Conservation (phyloP, 2,329 filamentous ascomycete species). For the Teratosphaeria gauchensis region DNA sequence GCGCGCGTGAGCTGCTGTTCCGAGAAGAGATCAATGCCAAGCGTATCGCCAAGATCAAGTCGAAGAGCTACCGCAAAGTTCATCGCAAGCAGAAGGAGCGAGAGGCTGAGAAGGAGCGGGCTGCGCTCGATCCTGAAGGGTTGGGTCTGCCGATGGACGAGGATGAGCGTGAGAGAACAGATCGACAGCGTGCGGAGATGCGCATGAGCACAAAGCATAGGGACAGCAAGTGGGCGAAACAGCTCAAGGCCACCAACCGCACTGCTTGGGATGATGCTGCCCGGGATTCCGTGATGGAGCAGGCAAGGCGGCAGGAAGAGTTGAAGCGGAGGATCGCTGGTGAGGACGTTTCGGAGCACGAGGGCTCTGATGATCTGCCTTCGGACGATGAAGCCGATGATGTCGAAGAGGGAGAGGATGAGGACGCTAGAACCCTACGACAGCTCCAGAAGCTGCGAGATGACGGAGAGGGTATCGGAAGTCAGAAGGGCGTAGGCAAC, state of each 20-base stretch:
- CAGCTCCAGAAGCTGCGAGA: slow-evolving; percentile 35
- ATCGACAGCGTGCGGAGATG: slow-evolving; percentile 70
- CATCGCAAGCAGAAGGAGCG: slow-evolving; percentile 70
- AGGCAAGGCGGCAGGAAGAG: slow-evolving; percentile 75
- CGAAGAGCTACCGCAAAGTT: slow-evolving; percentile 84
- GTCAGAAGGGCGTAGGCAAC: slow-evolving; percentile 55
- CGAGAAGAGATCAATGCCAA: slow-evolving; percentile 81
- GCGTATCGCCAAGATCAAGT: slow-evolving; percentile 98
- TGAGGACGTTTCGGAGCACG: slow-evolving; percentile 44
- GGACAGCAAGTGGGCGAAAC: slow-evolving; percentile 88
- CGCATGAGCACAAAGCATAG: slow-evolving; percentile 76
- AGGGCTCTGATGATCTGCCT: slow-evolving; percentile 41
- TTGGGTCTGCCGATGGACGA: slow-evolving; percentile 50
- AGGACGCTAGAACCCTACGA: slow-evolving; percentile 32
- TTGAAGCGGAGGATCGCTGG: slow-evolving; percentile 71
- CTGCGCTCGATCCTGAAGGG: slow-evolving; percentile 46
- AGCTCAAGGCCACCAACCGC: slow-evolving; percentile 65
- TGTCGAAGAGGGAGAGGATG: slow-evolving; percentile 46
- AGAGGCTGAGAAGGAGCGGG: slow-evolving; percentile 44
- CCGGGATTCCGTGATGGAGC: slow-evolving; percentile 64
- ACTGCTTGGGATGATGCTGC: slow-evolving; percentile 86
- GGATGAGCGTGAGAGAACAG: slow-evolving; percentile 54
- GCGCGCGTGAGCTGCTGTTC: slow-evolving; percentile 74
- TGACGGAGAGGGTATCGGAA: slow-evolving; percentile 12
- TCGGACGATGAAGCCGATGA: slow-evolving; percentile 50